phyloP scores from a whole-genome alignment of 768 basidiomycete genomes.

The Mrakia frigida region DNA sequence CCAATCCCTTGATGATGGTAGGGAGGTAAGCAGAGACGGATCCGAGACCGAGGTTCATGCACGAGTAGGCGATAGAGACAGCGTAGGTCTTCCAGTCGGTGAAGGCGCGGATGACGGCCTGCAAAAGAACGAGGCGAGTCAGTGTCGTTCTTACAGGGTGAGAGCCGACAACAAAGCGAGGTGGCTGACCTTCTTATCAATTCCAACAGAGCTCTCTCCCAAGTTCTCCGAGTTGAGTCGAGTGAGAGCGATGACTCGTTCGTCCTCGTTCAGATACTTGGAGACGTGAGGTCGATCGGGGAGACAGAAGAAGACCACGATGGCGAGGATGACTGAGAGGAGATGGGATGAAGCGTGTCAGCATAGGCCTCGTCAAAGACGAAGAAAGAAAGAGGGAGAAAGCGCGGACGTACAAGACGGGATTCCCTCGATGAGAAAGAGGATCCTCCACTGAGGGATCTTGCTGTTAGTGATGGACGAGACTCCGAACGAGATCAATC shows the following conservation, averaged over 20 bases:
- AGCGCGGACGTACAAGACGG: constrained; percentile 32
- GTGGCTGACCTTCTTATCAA: not conserved
- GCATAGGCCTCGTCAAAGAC: not conserved
- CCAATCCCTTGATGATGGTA: constrained; percentile 46
- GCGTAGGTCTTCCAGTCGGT: constrained; percentile 45
- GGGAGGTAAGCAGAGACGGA: constrained; percentile 43
- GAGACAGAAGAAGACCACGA: constrained; percentile 46
- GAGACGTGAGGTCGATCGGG: constrained; percentile 45
- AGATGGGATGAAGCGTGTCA: not conserved
- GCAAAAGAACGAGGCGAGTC: not conserved
- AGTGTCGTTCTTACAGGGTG: not conserved
- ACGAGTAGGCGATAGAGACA: constrained; percentile 38
- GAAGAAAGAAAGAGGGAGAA: not conserved
- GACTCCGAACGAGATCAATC: constrained; percentile 38
- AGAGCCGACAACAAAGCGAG: not conserved
- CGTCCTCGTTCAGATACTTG: constrained; percentile 43
- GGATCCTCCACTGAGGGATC: constrained; percentile 38
- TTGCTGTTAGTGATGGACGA: constrained; percentile 37
- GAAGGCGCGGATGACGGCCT: constrained; percentile 42
- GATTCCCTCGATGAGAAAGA: constrained; percentile 48
- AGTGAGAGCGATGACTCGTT: constrained; percentile 44
- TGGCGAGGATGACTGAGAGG: constrained; percentile 42
- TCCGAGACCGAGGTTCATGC: constrained; percentile 43
- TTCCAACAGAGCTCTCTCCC: not conserved
- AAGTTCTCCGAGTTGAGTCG: constrained; percentile 37